Base-by-base conservation (phyloP, 139 green algal species). In the Chlamydomonas schloesseri region DNA sequence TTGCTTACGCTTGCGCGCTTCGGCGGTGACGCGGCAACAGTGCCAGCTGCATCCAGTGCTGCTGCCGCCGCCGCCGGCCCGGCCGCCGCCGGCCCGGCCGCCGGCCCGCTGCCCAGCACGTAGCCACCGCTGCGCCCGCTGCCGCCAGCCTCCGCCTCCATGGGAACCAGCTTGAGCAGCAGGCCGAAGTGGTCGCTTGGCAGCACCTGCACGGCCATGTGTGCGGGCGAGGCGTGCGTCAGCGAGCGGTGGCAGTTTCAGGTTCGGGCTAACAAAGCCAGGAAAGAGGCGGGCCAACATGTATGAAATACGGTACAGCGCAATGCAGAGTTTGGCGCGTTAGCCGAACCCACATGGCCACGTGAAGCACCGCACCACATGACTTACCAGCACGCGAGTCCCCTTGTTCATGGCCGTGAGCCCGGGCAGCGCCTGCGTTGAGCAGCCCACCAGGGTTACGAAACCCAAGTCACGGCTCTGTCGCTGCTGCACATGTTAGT, bases 131-230 rank as follows among this genome's bases (percentile, higher is more conserved):
- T 2, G 31, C 2, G 21, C 2, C 42, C 42, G 42, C 42, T 8
- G 8, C 6, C 42, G 42, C 42, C 42, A 50, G 42, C 42, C 42
- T 46, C 21, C 5, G 68, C 68, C 24, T 50, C 42, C 42, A 50
- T 8, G 42, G 70, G 69, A 31, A 81, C 46, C 65, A 92, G 71
- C 81, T 73, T 86, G 9, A 94, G 58, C 36, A 96, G 74, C 73
- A 96, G 47, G 5, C 93, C 93, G 83, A 93, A 96, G 71, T 96
- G 93, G 65, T 96, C 93, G 46, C 65, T 88, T 10, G 93, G 93
- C 73, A 96, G 87, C 57, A 96, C 93, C 80, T 86, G 65, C 58
- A 26, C 42, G 0, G 72, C 11, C 28, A n/a, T n/a, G n/a, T n/a
- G n/a, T n/a, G n/a, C n/a, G n/a, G n/a, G n/a, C n/a, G n/a, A n/a